A percentile compares a stretch with the other conserved stretches of the same genome.
Evolutionary conservation across 768 basidiomycete species (phyloP).

Genomic region (Podaxis sp.): DNA sequence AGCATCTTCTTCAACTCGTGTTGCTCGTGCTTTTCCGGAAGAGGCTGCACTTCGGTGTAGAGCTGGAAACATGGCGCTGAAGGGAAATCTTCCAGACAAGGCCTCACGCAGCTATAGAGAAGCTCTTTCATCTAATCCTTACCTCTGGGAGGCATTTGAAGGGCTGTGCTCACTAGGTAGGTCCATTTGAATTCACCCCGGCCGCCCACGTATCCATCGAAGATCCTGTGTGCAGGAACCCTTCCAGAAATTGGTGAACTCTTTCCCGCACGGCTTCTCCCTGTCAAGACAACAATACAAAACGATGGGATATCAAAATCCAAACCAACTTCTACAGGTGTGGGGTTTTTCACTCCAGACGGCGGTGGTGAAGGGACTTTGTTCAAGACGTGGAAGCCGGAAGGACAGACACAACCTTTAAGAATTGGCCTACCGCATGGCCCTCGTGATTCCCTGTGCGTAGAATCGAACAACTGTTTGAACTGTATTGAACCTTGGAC

Average conservation of each 20-base stretch:
- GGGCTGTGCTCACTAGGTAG: constrained; percentile 79
- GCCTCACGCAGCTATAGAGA: constrained; percentile 71
- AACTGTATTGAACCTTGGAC: constrained; percentile 18
- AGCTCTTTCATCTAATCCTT: constrained; percentile 70
- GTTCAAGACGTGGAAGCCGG: constrained; percentile 58
- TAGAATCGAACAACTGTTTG: constrained; percentile 6
- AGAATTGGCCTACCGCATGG: constrained; percentile 51
- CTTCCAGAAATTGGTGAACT: constrained; percentile 71
- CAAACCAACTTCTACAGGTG: constrained; percentile 57
- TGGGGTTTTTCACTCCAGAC: constrained; percentile 79
- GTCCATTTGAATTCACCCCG: constrained; percentile 20
- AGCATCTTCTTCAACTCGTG: constrained; percentile 57
- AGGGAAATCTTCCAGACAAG: constrained; percentile 73
- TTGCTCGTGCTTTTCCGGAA: constrained; percentile 62
- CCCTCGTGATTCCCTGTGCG: constrained; percentile 66
- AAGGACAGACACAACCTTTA: constrained; percentile 51
- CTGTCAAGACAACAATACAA: constrained; percentile 49
- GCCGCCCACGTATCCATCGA: constrained; percentile 18
- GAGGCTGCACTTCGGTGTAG: constrained; percentile 75
- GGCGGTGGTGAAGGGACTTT: constrained; percentile 51
- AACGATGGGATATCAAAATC: constrained; percentile 48
- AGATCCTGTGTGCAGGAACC: constrained; percentile 43
- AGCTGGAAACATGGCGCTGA: constrained; percentile 72
- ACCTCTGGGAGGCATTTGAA: constrained; percentile 92
- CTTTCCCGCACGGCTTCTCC: constrained; percentile 62